These are phyloP conservation scores for Penicillium malachiteum DNA, from an alignment of 495 filamentous ascomycete genomes.

Conservation along the genomic window DNA sequence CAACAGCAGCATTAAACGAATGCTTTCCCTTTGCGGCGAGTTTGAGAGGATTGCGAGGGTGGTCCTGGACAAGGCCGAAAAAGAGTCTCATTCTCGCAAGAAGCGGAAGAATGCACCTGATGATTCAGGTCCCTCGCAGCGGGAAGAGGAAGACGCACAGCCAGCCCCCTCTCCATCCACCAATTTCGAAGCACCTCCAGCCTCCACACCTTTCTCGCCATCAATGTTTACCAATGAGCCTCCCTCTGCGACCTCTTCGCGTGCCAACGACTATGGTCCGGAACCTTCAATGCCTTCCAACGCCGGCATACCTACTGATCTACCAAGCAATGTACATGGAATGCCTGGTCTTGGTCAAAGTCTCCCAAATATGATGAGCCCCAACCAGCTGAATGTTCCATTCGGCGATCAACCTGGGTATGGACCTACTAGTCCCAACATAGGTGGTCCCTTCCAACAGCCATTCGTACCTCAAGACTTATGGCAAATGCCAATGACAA, in stretches of 20 bases:
- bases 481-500: conserved; percentile 93
- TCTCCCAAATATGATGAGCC: conserved; percentile 40
- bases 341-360: conserved; percentile 39
- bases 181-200: conserved; percentile 24
- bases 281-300: conserved; percentile 36
- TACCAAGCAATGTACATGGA: conserved; percentile 30
- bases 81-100: conserved; percentile 69
- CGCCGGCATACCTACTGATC: conserved; percentile 20
- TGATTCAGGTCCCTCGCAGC: conserved; percentile 22
- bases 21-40: conserved; percentile 89
- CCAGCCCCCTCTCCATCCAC: conserved; percentile 23
- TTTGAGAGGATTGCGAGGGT: conserved; percentile 93
- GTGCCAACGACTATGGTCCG: conserved; percentile 29
- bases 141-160: conserved; percentile 19
- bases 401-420: conserved; percentile 46
- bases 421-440: conserved; percentile 39
- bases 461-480: conserved; percentile 95
- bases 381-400: conserved; percentile 36
- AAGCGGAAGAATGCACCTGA: conserved; percentile 71
- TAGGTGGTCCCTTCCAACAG: conserved; percentile 66
- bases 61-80: conserved; percentile 87
- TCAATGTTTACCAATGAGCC: conserved; percentile 31
- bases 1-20: conserved; percentile 83
- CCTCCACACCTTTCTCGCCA: conserved; percentile 34
- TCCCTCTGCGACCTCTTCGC: conserved; percentile 22